phyloP scores from a whole-genome alignment of 176 grass and related monocot species.

The Musa itinerans region DNA sequence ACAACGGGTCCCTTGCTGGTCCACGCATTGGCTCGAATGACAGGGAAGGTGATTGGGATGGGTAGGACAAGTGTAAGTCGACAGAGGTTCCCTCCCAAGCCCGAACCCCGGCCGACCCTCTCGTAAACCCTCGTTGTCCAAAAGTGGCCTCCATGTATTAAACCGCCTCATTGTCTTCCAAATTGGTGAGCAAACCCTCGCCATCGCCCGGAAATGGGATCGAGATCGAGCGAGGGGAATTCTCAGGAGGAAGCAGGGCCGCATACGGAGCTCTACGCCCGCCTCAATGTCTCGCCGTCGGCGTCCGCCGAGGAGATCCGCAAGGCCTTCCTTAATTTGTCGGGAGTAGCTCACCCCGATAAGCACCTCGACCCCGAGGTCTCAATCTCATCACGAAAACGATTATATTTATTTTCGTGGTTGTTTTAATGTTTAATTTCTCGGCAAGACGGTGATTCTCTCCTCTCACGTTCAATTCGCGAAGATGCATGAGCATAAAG shows the following conservation, averaged over 20 bases:
- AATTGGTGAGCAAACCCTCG: neutral
- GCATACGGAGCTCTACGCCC: constrained; percentile 9
- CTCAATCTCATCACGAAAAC: neutral
- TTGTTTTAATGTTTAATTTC: neutral
- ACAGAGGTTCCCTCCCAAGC: too few relatives aligned
- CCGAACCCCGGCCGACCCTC: too few relatives aligned
- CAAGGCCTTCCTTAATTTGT: constrained; percentile 1
- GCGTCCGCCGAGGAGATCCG: constrained; percentile 9
- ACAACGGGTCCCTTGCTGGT: too few relatives aligned
- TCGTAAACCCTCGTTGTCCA: too few relatives aligned
- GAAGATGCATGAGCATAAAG: too few relatives aligned
- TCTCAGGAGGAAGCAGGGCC: neutral
- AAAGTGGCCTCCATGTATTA: too few relatives aligned
- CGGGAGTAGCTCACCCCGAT: constrained; percentile 6
- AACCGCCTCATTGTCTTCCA: neutral
- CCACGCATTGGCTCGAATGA: too few relatives aligned
- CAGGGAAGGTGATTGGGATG: too few relatives aligned
- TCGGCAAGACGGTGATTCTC: too few relatives aligned
- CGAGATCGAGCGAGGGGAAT: neutral
- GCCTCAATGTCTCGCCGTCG: constrained; percentile 10
- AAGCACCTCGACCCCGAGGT: constrained; percentile 11
- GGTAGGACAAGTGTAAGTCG: too few relatives aligned
- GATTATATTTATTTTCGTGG: neutral
- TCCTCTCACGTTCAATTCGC: too few relatives aligned
- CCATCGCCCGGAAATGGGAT: neutral